A percentile compares a stretch with the other conserved stretches of the same genome.
These are phyloP conservation scores for Hypoxylon sp. DNA, from an alignment of 2,329 filamentous ascomycete genomes.

Conservation along the genomic window DNA sequence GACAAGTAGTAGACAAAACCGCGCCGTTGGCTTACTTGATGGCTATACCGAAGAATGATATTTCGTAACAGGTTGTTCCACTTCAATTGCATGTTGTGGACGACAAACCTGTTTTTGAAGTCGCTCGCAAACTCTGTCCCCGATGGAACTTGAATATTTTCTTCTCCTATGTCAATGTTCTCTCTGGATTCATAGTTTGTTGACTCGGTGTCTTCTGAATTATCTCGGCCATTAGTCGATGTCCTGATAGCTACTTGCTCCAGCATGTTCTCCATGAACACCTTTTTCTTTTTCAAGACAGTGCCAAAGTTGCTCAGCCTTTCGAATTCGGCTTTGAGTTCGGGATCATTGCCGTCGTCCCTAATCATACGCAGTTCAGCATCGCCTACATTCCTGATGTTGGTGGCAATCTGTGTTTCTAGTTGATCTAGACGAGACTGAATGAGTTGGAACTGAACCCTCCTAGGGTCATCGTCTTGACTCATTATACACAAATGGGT, in stretches of 20 bases:
- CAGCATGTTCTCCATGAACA: constrained; percentile 72
- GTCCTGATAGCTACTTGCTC: constrained; percentile 62
- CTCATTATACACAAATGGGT: constrained; percentile 98
- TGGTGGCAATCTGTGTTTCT: constrained; percentile 81
- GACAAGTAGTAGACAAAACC: constrained; percentile 99
- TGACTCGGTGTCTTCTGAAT: constrained; percentile 41
- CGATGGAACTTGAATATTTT: constrained; percentile 75
- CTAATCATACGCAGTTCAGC: constrained; percentile 77
- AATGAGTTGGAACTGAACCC: constrained; percentile 89
- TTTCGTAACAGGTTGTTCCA: constrained; percentile 98
- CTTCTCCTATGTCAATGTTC: constrained; percentile 68
- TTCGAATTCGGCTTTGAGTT: constrained; percentile 72
- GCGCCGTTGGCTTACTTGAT: constrained; percentile 94
- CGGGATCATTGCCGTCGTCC: constrained; percentile 64
- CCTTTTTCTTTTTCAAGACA: constrained; percentile 70
- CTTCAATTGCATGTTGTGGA: constrained; percentile 97
- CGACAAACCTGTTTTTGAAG: constrained; percentile 98
- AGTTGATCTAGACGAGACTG: constrained; percentile 84
- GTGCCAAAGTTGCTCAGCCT: constrained; percentile 69
- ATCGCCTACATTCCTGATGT: constrained; percentile 80
- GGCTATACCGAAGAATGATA: constrained; percentile 96
- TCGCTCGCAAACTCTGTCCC: constrained; percentile 89
- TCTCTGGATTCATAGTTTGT: constrained; percentile 55
- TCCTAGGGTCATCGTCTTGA: constrained; percentile 86
- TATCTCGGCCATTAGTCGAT: constrained; percentile 50